phyloP scores from a whole-genome alignment of 306 rosid genomes.

The Quercus dentata region DNA sequence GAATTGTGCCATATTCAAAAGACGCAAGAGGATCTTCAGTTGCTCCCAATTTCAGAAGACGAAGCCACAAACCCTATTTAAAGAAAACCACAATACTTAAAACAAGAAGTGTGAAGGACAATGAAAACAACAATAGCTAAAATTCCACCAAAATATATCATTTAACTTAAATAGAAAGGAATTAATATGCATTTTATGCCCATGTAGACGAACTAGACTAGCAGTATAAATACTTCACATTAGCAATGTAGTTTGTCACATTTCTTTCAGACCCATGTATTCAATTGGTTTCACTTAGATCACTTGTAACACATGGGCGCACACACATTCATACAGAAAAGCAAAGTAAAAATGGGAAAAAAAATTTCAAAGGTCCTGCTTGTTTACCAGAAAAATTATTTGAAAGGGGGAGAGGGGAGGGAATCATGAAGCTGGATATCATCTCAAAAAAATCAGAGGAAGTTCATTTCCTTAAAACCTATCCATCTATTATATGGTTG shows the following conservation, averaged over 20 bases:
- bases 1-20: slow-evolving; percentile 98
- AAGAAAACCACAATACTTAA: slow-evolving; percentile 13
- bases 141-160: neutral
- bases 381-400: neutral
- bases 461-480: no score
- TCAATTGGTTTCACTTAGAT: neutral
- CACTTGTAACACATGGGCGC: neutral
- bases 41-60: slow-evolving; percentile 91
- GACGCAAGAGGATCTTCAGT: slow-evolving; percentile 99
- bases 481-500: no score
- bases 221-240: no score
- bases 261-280: neutral
- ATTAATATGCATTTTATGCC: neutral
- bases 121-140: neutral
- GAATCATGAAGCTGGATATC: neutral
- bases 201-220: neutral
- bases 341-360: neutral
- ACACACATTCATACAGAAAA: neutral
- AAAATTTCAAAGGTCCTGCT: neutral
- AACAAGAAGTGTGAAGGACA: neutral
- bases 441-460: neutral
- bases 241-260: neutral
- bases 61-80: slow-evolving; percentile 89
- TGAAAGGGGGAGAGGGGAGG: neutral
- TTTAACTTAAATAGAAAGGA: neutral